Percentiles rank a stretch among this genome's conserved stretches.
Conservation (phyloP, 768 basidiomycete genomes). For the Boletus tylopilopsis region DNA sequence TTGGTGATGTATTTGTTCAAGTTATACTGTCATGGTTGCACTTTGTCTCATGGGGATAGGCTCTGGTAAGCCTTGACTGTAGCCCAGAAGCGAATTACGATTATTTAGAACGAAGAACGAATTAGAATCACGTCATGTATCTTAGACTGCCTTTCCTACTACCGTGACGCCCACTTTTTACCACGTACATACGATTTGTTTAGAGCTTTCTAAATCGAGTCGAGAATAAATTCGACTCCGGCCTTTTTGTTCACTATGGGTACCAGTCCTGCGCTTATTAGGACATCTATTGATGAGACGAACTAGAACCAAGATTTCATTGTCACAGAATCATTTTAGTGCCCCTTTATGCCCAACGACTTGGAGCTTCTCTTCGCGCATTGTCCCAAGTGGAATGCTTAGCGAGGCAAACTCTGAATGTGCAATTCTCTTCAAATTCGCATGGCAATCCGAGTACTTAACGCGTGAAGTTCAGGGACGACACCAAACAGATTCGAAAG, state of each 20-base stretch:
- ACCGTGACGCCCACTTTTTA: too few relatives aligned
- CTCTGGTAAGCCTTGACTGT: conserved; percentile 20
- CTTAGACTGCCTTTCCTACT: conserved; percentile 14
- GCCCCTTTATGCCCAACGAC: background rate
- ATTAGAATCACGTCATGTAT: conserved; percentile 23
- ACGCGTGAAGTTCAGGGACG: background rate
- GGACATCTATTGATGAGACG: background rate
- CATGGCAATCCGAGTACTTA: too few relatives aligned
- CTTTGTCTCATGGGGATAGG: conserved; percentile 10
- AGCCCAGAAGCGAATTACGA: conserved; percentile 8
- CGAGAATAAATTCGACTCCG: too few relatives aligned
- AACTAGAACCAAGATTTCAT: background rate
- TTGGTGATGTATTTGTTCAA: conserved; percentile 22
- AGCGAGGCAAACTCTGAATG: too few relatives aligned
- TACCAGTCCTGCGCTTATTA: too few relatives aligned
- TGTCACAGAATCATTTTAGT: background rate
- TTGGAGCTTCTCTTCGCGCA: background rate
- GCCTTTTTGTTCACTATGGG: too few relatives aligned
- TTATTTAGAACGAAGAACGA: conserved; percentile 8
- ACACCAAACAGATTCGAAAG: background rate
- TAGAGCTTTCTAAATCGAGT: conserved; percentile 1
- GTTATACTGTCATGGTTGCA: conserved; percentile 6
- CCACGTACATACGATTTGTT: too few relatives aligned
- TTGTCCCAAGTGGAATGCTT: background rate
- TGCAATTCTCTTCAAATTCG: too few relatives aligned